A percentile compares a stretch with the other conserved stretches of the same genome.
These are phyloP conservation scores for Beauveria scarabaeidicola DNA, from an alignment of 2,329 filamentous ascomycete genomes.

Conservation along the genomic window DNA sequence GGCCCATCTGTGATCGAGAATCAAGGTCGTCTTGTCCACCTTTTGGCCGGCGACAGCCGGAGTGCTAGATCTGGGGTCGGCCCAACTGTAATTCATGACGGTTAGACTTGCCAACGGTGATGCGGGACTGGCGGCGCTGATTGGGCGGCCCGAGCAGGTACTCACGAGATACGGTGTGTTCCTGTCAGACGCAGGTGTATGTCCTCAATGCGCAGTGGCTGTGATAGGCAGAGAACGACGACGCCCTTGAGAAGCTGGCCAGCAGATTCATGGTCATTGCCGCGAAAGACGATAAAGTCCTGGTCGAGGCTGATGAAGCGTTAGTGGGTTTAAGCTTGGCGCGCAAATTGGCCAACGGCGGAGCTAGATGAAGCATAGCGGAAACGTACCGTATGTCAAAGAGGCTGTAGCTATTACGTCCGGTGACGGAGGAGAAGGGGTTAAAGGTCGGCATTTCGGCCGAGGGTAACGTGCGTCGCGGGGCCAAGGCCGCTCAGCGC, in stretches of 20 bases:
- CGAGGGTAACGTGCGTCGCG: neutral
- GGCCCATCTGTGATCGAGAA: slow-evolving; percentile 62
- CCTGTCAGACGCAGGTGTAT: slow-evolving; percentile 64
- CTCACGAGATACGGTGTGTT: slow-evolving; percentile 57
- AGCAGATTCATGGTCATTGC: slow-evolving; percentile 64
- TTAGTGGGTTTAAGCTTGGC: slow-evolving; percentile 10
- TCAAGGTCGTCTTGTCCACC: slow-evolving; percentile 48
- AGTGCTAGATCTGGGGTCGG: slow-evolving; percentile 44
- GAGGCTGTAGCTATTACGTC: slow-evolving; percentile 42
- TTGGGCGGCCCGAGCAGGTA: slow-evolving; percentile 15
- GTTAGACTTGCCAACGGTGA: neutral
- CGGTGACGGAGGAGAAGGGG: slow-evolving; percentile 43
- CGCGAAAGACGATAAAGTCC: slow-evolving; percentile 71
- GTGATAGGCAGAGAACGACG: slow-evolving; percentile 63
- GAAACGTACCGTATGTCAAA: slow-evolving; percentile 49
- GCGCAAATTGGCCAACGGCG: neutral
- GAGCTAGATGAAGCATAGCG: neutral
- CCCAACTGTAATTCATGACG: slow-evolving; percentile 33
- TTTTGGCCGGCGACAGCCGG: slow-evolving; percentile 50
- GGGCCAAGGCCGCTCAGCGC: slow-evolving; percentile 2
- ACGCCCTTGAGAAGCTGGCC: slow-evolving; percentile 67
- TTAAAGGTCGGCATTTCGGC: slow-evolving; percentile 47
- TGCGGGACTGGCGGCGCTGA: neutral
- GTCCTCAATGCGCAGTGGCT: slow-evolving; percentile 62
- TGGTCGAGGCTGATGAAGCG: slow-evolving; percentile 54